Percentiles rank a stretch among this genome's conserved stretches.
These are phyloP conservation scores for Triticum urartu DNA, from an alignment of 176 grass and related monocot species.

Conservation along the genomic window DNA sequence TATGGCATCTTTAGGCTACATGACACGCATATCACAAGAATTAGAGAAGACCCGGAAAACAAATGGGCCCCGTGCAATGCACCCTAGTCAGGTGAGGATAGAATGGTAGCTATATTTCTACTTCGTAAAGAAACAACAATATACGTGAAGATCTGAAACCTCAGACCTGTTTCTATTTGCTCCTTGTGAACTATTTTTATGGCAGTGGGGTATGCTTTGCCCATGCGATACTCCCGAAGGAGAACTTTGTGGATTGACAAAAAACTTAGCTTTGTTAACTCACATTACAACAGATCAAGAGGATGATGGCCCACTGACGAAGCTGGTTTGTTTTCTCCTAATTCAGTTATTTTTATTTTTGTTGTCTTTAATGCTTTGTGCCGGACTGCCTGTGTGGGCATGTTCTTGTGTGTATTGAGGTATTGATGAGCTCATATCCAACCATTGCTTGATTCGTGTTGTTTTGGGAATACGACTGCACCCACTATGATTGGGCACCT, in stretches of 20 bases:
- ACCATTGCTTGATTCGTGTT: not conserved
- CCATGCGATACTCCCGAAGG: conserved; percentile 98
- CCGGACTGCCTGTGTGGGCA: not conserved
- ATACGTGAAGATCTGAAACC: not conserved
- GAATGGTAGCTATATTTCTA: not conserved
- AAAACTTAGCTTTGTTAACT: conserved; percentile 88
- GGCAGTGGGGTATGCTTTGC: conserved; percentile 99
- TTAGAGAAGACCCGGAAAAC: conserved; percentile 96
- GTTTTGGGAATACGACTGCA: not conserved
- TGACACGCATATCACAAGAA: conserved; percentile 93
- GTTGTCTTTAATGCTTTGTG: not conserved
- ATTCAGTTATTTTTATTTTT: conserved; percentile 8
- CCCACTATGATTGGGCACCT: not conserved
- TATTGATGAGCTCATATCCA: too few species aligned
- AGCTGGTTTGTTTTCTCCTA: conserved; percentile 52
- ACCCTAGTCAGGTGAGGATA: conserved; percentile 79
- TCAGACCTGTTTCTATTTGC: not conserved
- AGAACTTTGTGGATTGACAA: conserved; percentile 91
- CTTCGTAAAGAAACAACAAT: not conserved
- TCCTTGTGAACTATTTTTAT: conserved; percentile 6
- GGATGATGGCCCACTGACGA: conserved; percentile 60
- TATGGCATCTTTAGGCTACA: conserved; percentile 86
- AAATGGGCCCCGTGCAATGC: conserved; percentile 91
- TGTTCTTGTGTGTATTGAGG: not conserved
- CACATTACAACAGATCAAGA: conserved; percentile 92